Conservation (phyloP, 2,329 filamentous ascomycete species). For the Chaetothyriales sp. region DNA sequence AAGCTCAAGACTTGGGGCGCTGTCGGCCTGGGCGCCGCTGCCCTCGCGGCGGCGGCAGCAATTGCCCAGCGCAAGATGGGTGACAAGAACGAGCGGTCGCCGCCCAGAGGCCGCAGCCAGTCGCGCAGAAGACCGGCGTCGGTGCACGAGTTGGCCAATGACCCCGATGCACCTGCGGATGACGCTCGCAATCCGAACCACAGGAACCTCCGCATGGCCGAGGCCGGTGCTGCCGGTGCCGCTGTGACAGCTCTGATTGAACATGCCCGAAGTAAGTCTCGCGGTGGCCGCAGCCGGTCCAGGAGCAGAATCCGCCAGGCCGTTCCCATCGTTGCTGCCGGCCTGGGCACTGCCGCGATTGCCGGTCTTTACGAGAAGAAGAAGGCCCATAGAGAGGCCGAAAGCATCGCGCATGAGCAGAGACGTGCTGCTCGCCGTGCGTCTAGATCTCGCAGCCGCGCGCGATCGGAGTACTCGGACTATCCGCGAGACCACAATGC, state of each 20-base stretch:
- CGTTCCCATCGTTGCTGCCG: slow-evolving; percentile 45
- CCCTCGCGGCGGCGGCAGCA: slow-evolving; percentile 45
- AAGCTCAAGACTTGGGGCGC: slow-evolving; percentile 39
- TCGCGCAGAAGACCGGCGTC: slow-evolving; percentile 9
- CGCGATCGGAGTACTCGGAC: slow-evolving; percentile 28
- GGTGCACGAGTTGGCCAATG: slow-evolving; percentile 11
- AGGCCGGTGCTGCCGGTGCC: slow-evolving; percentile 47
- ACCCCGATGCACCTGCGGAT: slow-evolving; percentile 16
- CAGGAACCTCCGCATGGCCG: slow-evolving; percentile 43
- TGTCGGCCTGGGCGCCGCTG: slow-evolving; percentile 39
- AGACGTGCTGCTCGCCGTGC: slow-evolving; percentile 21
- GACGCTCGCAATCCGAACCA: slow-evolving; percentile 30
- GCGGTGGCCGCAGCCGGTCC: slow-evolving; percentile 37
- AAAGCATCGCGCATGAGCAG: slow-evolving; percentile 21
- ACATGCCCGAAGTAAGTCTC: slow-evolving; percentile 42
- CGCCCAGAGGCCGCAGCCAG: slow-evolving; percentile 23
- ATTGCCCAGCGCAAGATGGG: slow-evolving; percentile 39
- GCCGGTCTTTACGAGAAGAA: slow-evolving; percentile 49
- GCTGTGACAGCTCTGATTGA: slow-evolving; percentile 48
- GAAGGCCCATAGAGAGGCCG: slow-evolving; percentile 40
- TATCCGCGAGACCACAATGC: slow-evolving; percentile 29
- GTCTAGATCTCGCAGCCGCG: slow-evolving; percentile 32
- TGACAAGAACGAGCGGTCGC: slow-evolving; percentile 34
- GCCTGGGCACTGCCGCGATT: slow-evolving; percentile 44
- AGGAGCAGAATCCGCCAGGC: slow-evolving; percentile 41